Evolutionary conservation across 169 alveolate species (phyloP).

Genomic region (Babesia bovis): DNA sequence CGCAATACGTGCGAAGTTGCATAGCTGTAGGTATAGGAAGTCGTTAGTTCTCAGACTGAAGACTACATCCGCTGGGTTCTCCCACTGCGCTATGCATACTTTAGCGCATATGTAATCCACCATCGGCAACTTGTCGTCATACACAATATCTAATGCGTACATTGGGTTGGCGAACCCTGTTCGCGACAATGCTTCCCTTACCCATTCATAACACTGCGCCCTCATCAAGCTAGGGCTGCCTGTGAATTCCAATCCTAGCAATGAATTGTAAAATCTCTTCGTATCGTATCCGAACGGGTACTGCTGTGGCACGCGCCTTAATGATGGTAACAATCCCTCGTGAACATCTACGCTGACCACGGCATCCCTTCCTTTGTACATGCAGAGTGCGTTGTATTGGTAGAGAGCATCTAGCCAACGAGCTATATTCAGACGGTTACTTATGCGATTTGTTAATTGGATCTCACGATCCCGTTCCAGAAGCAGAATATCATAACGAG

Average conservation of each 20-base stretch:
- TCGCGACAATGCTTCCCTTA: conserved; percentile 14
- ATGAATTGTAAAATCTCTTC: conserved; percentile 28
- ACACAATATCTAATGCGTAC: conserved; percentile 18
- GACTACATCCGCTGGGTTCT: conserved; percentile 34
- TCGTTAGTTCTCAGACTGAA: conserved; percentile 48
- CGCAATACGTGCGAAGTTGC: conserved; percentile 20
- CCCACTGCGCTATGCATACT: conserved; percentile 29
- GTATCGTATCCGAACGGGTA: conserved; percentile 39
- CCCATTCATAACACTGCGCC: conserved; percentile 44
- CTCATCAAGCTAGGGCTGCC: conserved; percentile 40
- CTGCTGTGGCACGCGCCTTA: conserved; percentile 23
- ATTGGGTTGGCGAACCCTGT: conserved; percentile 21
- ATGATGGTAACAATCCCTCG: conserved; percentile 29
- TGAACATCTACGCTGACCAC: conserved; percentile 15
- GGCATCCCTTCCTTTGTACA: conserved; percentile 27
- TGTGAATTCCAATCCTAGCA: conserved; percentile 23
- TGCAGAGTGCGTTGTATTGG: conserved; percentile 37
- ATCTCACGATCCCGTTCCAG: conserved; percentile 16
- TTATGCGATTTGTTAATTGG: background rate
- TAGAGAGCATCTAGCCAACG: conserved; percentile 38
- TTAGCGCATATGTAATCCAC: conserved; percentile 51
- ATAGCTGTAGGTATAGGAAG: conserved; percentile 33
- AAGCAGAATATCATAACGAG: conserved; percentile 5
- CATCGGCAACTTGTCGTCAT: conserved; percentile 20
- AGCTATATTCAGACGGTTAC: conserved; percentile 9